These are phyloP conservation scores for Fusarium penzigii DNA, from an alignment of 2,329 filamentous ascomycete species.

Conservation along the genomic window DNA sequence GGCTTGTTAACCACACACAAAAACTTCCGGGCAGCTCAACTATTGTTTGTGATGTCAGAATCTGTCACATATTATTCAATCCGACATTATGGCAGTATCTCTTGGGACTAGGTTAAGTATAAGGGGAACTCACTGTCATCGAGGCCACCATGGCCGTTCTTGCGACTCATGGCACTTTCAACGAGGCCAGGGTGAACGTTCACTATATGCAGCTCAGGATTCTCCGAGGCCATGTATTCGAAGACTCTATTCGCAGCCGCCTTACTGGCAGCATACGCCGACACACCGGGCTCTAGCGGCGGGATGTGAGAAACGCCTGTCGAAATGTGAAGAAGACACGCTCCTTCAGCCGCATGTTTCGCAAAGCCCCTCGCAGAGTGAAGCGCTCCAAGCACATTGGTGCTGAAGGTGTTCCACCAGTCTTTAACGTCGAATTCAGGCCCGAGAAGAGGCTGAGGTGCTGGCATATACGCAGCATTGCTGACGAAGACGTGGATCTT, in stretches of 20 bases:
- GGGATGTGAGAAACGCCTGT: constrained; percentile 23
- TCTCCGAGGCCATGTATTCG: constrained; percentile 36
- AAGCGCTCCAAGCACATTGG: constrained; percentile 27
- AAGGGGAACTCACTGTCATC: not conserved
- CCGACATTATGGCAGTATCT: not conserved
- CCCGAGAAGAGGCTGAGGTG: not conserved
- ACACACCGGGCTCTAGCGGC: constrained; percentile 19
- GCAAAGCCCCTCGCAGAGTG: constrained; percentile 29
- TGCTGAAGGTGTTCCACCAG: constrained; percentile 13
- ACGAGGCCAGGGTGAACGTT: constrained; percentile 44
- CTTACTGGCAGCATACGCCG: constrained; percentile 38
- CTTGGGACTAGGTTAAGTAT: not conserved
- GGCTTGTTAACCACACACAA: not conserved
- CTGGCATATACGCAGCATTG: constrained; percentile 13
- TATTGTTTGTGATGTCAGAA: no score
- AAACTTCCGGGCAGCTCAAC: no score
- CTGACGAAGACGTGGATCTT: constrained; percentile 19
- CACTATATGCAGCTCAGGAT: constrained; percentile 39
- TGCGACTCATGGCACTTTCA: constrained; percentile 34
- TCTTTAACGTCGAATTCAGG: constrained; percentile 7
- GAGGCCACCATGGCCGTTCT: not conserved
- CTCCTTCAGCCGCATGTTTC: constrained; percentile 8
- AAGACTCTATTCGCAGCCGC: constrained; percentile 37
- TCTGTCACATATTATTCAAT: no score
- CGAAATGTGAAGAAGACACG: constrained; percentile 25